Conservation (phyloP, 352 stramenopile species). For the Phytophthora cactorum region DNA sequence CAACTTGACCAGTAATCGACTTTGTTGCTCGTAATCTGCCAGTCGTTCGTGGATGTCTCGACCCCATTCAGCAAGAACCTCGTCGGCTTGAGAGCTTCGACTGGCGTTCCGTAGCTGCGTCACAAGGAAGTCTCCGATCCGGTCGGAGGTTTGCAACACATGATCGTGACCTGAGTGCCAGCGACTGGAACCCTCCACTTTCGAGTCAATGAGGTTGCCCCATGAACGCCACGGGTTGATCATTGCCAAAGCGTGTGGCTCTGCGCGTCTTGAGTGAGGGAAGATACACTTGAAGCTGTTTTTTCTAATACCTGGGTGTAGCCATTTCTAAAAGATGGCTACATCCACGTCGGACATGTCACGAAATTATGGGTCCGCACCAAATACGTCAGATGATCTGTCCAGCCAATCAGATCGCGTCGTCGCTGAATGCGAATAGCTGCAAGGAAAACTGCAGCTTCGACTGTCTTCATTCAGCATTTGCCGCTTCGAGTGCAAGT, state of each 20-base stretch:
- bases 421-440: no score
- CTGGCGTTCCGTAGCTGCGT: not conserved
- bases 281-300: not conserved
- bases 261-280: no score
- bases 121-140: constrained; percentile 6
- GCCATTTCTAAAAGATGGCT: constrained; percentile 19
- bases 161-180: not conserved
- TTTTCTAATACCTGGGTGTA: constrained; percentile 1
- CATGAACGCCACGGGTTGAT: constrained; percentile 4
- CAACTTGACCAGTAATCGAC: constrained; percentile 24
- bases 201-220: not conserved
- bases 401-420: no score
- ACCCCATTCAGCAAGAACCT: not conserved
- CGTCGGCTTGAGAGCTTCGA: not conserved
- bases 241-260: not conserved
- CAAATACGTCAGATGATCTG: not conserved
- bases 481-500: constrained; percentile 2
- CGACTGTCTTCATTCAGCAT: constrained; percentile 20
- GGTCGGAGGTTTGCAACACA: not conserved
- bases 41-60: constrained; percentile 5
- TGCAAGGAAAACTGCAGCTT: constrained; percentile 10
- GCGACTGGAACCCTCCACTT: constrained; percentile 1
- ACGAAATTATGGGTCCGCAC: not conserved
- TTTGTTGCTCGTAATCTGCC: constrained; percentile 24
- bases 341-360: constrained; percentile 12